These are phyloP conservation scores for Heliosperma pusillum DNA, from an alignment of 148 eudicot species.

Conservation along the genomic window DNA sequence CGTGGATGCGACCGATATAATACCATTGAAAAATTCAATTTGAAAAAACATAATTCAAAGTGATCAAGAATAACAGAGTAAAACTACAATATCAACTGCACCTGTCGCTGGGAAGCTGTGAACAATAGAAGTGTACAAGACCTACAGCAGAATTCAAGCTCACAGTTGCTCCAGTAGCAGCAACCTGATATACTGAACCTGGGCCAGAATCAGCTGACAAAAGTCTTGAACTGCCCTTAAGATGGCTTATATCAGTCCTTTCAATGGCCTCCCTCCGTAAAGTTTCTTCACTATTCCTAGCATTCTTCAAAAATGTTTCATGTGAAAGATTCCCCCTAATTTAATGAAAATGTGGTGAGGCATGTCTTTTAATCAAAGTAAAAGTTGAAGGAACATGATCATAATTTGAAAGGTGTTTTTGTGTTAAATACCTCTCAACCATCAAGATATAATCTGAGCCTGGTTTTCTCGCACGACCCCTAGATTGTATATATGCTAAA, in stretches of 20 bases:
- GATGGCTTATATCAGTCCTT: constrained; percentile 92
- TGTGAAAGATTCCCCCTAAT: constrained; percentile 80
- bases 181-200: constrained; percentile 76
- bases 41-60: not conserved
- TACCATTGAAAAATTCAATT: not conserved
- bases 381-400: constrained; percentile 11
- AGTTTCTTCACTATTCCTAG: constrained; percentile 95
- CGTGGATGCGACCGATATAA: constrained; percentile 2
- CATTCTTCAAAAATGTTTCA: constrained; percentile 83
- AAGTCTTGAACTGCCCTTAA: constrained; percentile 59
- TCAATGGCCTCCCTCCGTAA: constrained; percentile 94
- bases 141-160: constrained; percentile 99
- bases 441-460: constrained; percentile 98
- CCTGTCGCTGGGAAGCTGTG: constrained; percentile 98
- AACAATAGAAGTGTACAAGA: constrained; percentile 86
- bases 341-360: not conserved
- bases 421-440: constrained; percentile 87
- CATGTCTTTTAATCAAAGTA: constrained; percentile 2
- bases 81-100: constrained; percentile 20
- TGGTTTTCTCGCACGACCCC: constrained; percentile 99
- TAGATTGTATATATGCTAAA: constrained; percentile 95
- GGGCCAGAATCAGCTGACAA: constrained; percentile 53
- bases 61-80: not conserved
- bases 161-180: constrained; percentile 97
- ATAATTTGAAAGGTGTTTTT: not conserved